These are phyloP conservation scores for Penstemon davidsonii DNA, from an alignment of 257 asterid species.

Conservation along the genomic window DNA sequence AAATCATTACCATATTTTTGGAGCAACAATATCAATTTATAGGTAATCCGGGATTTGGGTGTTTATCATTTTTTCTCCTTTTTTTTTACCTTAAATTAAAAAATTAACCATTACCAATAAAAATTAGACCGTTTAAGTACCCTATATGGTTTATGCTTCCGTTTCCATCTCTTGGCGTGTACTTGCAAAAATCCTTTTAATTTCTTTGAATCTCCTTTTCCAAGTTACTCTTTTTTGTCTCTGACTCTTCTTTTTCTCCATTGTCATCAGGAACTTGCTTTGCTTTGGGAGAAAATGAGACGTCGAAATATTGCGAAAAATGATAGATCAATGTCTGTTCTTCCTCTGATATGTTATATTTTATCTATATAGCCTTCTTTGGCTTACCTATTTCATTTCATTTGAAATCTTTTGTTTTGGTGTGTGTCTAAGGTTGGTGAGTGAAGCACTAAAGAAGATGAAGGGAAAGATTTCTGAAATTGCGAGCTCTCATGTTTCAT, in stretches of 20 bases:
- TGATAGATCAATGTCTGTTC: conserved; percentile 68
- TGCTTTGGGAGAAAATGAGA: conserved; percentile 94
- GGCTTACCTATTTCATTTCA: background rate
- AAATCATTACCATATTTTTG: no score
- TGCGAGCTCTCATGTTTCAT: conserved; percentile 79
- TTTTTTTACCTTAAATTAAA: no score
- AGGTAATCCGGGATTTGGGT: no score
- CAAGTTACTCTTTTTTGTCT: background rate
- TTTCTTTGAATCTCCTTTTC: no score
- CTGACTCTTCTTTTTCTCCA: conserved; percentile 18
- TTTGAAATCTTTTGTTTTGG: conserved; percentile 1
- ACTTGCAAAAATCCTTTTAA: no score
- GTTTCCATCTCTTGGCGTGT: no score
- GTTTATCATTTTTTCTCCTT: no score
- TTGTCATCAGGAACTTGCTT: conserved; percentile 66
- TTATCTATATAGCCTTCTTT: background rate
- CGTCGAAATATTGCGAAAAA: conserved; percentile 68
- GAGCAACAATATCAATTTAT: no score
- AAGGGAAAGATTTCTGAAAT: conserved; percentile 89
- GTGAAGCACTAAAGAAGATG: conserved; percentile 83
- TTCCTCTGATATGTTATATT: background rate
- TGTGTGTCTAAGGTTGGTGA: conserved; percentile 53
- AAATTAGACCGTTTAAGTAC: no score
- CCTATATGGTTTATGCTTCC: no score
- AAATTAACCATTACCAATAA: no score